Conservation (phyloP, 306 rosid species). For the Psophocarpus tetragonolobus region DNA sequence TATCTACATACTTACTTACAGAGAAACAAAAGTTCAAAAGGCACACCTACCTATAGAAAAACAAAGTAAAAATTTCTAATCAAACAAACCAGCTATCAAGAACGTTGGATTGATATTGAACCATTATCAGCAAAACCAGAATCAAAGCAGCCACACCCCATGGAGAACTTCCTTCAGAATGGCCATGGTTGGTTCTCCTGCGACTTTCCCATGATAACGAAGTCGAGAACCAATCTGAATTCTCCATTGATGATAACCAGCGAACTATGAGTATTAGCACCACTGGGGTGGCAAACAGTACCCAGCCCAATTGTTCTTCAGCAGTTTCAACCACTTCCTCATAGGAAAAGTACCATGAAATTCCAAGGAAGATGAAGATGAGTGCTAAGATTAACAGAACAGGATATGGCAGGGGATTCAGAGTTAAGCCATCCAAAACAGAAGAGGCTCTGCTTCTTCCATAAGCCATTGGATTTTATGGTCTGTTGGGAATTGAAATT, state of each 20-base stretch:
- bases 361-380: constrained; percentile 57
- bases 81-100: constrained; percentile 65
- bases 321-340: constrained; percentile 63
- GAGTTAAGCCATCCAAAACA: constrained; percentile 60
- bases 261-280: constrained; percentile 55
- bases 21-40: background rate
- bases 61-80: constrained; percentile 2
- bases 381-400: constrained; percentile 68
- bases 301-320: constrained; percentile 53
- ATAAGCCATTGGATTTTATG: constrained; percentile 45
- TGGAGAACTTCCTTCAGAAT: constrained; percentile 87
- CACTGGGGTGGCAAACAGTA: constrained; percentile 54
- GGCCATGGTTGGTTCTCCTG: constrained; percentile 43
- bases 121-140: constrained; percentile 63
- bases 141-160: constrained; percentile 96
- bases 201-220: constrained; percentile 54
- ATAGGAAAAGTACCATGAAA: constrained; percentile 69
- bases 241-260: constrained; percentile 67
- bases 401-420: constrained; percentile 75
- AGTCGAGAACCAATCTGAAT: constrained; percentile 48
- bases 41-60: constrained; percentile 8
- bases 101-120: constrained; percentile 67
- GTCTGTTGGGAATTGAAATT: constrained; percentile 12
- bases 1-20: constrained; percentile 30
- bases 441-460: constrained; percentile 51